phyloP scores from a whole-genome alignment of 768 basidiomycete genomes.

The Guyanaporus albipodus region DNA sequence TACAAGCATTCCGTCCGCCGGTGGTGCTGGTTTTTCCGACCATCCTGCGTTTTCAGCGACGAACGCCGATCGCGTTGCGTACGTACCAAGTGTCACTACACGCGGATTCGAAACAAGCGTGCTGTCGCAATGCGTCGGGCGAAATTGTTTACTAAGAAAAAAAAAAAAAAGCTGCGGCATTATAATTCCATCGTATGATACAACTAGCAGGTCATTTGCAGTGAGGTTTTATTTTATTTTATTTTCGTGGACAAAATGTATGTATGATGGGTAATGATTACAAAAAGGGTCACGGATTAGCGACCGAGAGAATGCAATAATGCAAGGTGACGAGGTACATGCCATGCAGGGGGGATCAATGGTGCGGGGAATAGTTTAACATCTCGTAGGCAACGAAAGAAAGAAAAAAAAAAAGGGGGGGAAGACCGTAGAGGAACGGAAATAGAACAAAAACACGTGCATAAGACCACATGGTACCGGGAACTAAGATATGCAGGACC shows the following conservation, averaged over 20 bases:
- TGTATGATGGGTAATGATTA: conserved; percentile 1
- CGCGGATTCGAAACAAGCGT: conserved; percentile 5
- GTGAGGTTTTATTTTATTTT: not conserved
- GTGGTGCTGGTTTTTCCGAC: not conserved
- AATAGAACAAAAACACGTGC: not conserved
- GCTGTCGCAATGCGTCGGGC: not conserved
- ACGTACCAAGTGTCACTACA: not conserved
- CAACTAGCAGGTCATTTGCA: conserved; percentile 9
- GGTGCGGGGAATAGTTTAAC: conserved; percentile 17
- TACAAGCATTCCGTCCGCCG: not conserved
- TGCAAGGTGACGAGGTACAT: conserved; percentile 14
- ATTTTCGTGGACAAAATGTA: conserved; percentile 4
- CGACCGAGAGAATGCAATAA: conserved; percentile 1
- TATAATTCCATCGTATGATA: conserved; percentile 20
- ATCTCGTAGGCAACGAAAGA: not conserved
- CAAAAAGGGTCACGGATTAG: conserved; percentile 2
- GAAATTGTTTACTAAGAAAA: too few species aligned
- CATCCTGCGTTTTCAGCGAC: not conserved
- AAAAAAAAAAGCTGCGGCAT: conserved; percentile 8
- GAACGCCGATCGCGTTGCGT: not conserved
- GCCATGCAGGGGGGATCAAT: conserved; percentile 16
- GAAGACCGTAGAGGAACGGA: too few species aligned
- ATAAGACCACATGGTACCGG: not conserved
- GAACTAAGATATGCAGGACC: not conserved
- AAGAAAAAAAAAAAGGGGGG: not conserved